phyloP scores from a whole-genome alignment of 2,329 filamentous ascomycete species.

The Stenocarpella maydis region DNA sequence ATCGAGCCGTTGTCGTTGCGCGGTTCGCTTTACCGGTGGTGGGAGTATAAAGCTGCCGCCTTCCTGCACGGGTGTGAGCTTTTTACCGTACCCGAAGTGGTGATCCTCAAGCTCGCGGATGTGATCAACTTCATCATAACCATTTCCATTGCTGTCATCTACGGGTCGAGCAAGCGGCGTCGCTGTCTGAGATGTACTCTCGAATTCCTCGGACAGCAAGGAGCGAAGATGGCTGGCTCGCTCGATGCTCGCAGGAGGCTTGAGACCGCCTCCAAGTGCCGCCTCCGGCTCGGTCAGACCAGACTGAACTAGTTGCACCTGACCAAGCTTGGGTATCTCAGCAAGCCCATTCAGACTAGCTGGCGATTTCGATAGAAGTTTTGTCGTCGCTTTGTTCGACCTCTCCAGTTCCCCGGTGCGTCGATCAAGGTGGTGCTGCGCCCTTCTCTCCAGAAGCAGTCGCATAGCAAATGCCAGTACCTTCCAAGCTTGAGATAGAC shows the following conservation, averaged over 20 bases:
- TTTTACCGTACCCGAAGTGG: slow-evolving; percentile 46
- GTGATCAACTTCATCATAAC: slow-evolving; percentile 40
- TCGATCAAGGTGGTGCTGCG: slow-evolving; percentile 63
- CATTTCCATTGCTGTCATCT: slow-evolving; percentile 46
- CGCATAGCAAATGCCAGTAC: slow-evolving; percentile 65
- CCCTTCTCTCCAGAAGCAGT: slow-evolving; percentile 62
- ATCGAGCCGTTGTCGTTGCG: slow-evolving; percentile 54
- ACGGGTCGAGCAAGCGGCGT: slow-evolving; percentile 66
- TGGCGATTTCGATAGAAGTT: slow-evolving; percentile 36
- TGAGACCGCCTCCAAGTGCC: slow-evolving; percentile 31
- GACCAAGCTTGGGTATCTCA: slow-evolving; percentile 17
- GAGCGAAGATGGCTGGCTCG: slow-evolving; percentile 50
- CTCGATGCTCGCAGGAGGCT: slow-evolving; percentile 47
- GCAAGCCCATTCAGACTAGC: background rate
- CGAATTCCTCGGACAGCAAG: slow-evolving; percentile 62
- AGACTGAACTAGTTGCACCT: slow-evolving; percentile 16
- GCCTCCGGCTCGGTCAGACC: background rate
- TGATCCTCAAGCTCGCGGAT: slow-evolving; percentile 37
- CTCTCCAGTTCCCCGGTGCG: slow-evolving; percentile 51
- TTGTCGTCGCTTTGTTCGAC: slow-evolving; percentile 30
- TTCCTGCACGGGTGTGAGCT: slow-evolving; percentile 58
- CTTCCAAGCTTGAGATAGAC: slow-evolving; percentile 71
- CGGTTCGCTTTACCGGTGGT: slow-evolving; percentile 45
- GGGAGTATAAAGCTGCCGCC: slow-evolving; percentile 60
- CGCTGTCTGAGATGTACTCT: slow-evolving; percentile 69